A percentile compares a stretch with the other conserved stretches of the same genome.
These are phyloP conservation scores for Candida manassasensis DNA, from an alignment of 805 yeast genomes.

Conservation along the genomic window DNA sequence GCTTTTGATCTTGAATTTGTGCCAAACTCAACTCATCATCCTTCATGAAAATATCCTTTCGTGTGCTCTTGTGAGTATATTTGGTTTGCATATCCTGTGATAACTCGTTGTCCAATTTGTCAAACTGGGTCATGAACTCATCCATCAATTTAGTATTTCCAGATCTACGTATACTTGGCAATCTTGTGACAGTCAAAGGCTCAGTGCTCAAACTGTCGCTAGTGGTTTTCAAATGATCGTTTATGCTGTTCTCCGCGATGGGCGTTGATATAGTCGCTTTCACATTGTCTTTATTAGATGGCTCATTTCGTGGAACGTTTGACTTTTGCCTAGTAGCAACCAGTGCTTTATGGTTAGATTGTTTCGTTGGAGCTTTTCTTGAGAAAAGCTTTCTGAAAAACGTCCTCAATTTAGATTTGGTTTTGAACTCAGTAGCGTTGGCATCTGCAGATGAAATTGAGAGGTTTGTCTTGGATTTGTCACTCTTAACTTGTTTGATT, in stretches of 20 bases:
- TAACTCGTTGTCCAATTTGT: slow-evolving; percentile 15
- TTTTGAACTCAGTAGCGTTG: slow-evolving; percentile 1
- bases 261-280: too few relatives aligned
- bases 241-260: too few relatives aligned
- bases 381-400: slow-evolving; percentile 7
- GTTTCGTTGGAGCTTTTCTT: slow-evolving; percentile 4
- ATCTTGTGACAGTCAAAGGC: slow-evolving; percentile 7
- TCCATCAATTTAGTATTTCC: slow-evolving; percentile 12
- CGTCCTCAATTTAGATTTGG: slow-evolving; percentile 3
- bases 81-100: too few relatives aligned
- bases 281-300: too few relatives aligned
- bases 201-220: too few relatives aligned
- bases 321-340: too few relatives aligned
- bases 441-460: background rate
- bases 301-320: too few relatives aligned
- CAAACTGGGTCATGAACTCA: slow-evolving; percentile 15
- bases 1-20: slow-evolving; percentile 37
- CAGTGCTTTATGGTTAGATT: too few relatives aligned
- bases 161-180: slow-evolving; percentile 13
- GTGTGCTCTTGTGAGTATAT: too few relatives aligned
- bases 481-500: slow-evolving; percentile 1
- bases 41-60: slow-evolving; percentile 20
- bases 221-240: too few relatives aligned
- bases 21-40: slow-evolving; percentile 41
- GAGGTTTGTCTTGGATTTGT: slow-evolving; percentile 9